Percentiles rank a stretch among this genome's conserved stretches.
phyloP scores from a whole-genome alignment of 2,329 filamentous ascomycete genomes.

The Lachnum nothofagi region DNA sequence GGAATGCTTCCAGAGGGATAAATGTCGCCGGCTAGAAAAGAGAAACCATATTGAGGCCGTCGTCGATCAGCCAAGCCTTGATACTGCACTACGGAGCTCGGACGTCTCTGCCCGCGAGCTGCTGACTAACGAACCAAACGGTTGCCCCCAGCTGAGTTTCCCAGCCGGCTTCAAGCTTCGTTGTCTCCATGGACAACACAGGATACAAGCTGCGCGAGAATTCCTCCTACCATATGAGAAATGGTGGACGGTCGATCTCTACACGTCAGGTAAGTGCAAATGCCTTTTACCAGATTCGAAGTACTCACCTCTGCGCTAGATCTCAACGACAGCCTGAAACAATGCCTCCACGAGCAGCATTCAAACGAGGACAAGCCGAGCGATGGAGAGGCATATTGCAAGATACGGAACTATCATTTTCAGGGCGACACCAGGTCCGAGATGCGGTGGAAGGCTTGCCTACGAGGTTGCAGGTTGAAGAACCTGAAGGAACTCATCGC shows the following conservation, averaged over 20 bases:
- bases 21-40: conserved; percentile 1
- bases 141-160: neutral
- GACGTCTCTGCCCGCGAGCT: conserved; percentile 49
- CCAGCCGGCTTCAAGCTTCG: neutral
- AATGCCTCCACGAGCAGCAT: neutral
- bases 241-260: conserved; percentile 11
- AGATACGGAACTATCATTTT: neutral
- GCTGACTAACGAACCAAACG: conserved; percentile 31
- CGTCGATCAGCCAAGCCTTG: conserved; percentile 85
- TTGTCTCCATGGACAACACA: conserved; percentile 9
- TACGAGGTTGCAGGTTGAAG: neutral
- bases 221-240: conserved; percentile 1
- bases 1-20: neutral
- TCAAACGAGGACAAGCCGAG: neutral
- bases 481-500: no score
- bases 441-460: neutral
- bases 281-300: neutral
- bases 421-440: neutral
- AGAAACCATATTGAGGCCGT: conserved; percentile 52
- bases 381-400: neutral
- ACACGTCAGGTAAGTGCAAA: neutral
- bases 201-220: conserved; percentile 8
- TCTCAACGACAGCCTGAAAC: neutral
- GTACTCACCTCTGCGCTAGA: neutral
- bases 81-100: conserved; percentile 32